Evolutionary conservation across 192 early-diverging fungal genomes (phyloP).

Genomic region (Coemansia erecta): DNA sequence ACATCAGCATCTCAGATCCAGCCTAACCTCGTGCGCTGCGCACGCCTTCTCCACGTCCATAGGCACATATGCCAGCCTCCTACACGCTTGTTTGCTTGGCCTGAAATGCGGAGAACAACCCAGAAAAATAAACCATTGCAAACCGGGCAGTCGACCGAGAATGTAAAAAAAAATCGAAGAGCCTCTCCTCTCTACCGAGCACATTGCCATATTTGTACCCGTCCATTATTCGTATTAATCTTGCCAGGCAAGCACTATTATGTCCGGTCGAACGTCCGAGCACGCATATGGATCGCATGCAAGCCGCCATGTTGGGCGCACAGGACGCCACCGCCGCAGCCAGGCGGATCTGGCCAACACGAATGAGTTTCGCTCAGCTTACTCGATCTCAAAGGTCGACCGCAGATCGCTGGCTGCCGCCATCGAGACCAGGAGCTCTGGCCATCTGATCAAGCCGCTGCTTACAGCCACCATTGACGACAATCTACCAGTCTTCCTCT

Average conservation of each 20-base stretch:
- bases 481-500: slow-evolving; percentile 12
- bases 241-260: background rate
- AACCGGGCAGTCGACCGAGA: too few species aligned
- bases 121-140: too few species aligned
- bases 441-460: slow-evolving; percentile 6
- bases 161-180: too few species aligned
- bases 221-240: background rate
- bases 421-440: slow-evolving; percentile 1
- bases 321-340: slow-evolving; percentile 1
- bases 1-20: too few species aligned
- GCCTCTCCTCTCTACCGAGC: too few species aligned
- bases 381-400: slow-evolving; percentile 9
- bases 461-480: slow-evolving; percentile 18
- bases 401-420: slow-evolving; percentile 9
- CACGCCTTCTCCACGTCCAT: too few species aligned
- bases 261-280: slow-evolving; percentile 6
- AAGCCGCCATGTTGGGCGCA: slow-evolving; percentile 1
- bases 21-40: too few species aligned
- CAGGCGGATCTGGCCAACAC: background rate
- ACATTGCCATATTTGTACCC: background rate
- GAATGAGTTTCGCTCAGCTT: background rate
- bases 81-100: too few species aligned
- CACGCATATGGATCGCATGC: background rate
- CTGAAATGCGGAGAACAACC: too few species aligned
- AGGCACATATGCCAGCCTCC: too few species aligned